A percentile compares a stretch with the other conserved stretches of the same genome.
Conservation (phyloP, 257 asterid species). For the Scutellaria barbata region DNA sequence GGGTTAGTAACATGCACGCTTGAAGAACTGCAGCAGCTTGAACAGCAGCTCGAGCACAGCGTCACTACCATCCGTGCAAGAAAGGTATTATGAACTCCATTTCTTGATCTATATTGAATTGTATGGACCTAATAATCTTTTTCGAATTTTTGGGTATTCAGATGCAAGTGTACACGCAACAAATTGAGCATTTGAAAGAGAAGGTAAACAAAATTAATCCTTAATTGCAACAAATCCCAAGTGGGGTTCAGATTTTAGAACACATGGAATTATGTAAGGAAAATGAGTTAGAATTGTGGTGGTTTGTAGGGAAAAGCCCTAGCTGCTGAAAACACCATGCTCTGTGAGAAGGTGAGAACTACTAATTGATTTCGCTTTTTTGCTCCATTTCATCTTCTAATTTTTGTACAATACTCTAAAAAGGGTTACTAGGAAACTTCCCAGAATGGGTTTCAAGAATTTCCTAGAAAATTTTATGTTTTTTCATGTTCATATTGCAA, state of each 20-base stretch:
- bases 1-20: slow-evolving; percentile 62
- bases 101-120: background rate
- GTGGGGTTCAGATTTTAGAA: no score
- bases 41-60: slow-evolving; percentile 80
- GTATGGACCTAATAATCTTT: background rate
- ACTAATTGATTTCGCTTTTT: background rate
- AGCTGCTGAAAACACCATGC: slow-evolving; percentile 73
- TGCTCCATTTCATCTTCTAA: no score
- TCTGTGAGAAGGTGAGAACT: slow-evolving; percentile 66
- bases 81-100: slow-evolving; percentile 51
- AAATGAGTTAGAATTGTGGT: background rate
- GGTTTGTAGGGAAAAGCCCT: slow-evolving; percentile 66
- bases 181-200: slow-evolving; percentile 69
- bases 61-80: slow-evolving; percentile 67
- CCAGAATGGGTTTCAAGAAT: no score
- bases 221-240: no score
- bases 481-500: background rate
- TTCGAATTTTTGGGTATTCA: slow-evolving; percentile 27
- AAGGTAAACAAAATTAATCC: slow-evolving; percentile 50
- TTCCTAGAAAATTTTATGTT: no score
- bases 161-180: slow-evolving; percentile 83
- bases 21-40: slow-evolving; percentile 80
- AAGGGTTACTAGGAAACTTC: no score
- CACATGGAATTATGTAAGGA: no score
- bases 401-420: no score